Conservation (phyloP, 768 basidiomycete genomes). For the Lactarius indigo region DNA sequence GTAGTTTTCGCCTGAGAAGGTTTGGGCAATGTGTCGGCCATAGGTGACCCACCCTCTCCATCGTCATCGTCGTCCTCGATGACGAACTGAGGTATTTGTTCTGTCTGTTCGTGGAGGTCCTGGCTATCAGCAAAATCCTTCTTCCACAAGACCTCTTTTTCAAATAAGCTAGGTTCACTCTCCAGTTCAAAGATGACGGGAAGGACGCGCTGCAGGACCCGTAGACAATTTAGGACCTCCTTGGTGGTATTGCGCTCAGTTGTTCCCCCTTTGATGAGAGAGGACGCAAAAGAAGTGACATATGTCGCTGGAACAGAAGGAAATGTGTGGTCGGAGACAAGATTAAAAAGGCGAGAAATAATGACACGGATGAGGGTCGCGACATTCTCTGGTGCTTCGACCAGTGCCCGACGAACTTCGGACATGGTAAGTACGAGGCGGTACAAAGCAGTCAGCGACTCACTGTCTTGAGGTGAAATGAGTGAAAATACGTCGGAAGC, state of each 20-base stretch:
- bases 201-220: slow-evolving; percentile 82
- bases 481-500: slow-evolving; percentile 89
- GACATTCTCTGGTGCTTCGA: slow-evolving; percentile 83
- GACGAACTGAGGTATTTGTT: slow-evolving; percentile 64
- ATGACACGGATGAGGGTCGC: slow-evolving; percentile 75
- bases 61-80: slow-evolving; percentile 82
- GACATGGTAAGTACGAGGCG: slow-evolving; percentile 13
- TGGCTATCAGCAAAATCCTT: slow-evolving; percentile 44
- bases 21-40: slow-evolving; percentile 23
- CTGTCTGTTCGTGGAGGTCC: slow-evolving; percentile 27
- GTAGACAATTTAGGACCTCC: slow-evolving; percentile 88
- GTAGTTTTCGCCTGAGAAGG: slow-evolving; percentile 37
- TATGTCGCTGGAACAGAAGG: slow-evolving; percentile 55
- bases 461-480: slow-evolving; percentile 12
- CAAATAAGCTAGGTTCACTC: slow-evolving; percentile 68
- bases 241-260: slow-evolving; percentile 68
- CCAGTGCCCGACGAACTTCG: slow-evolving; percentile 76
- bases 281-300: slow-evolving; percentile 63
- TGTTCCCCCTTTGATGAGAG: slow-evolving; percentile 59
- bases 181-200: slow-evolving; percentile 86
- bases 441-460: not conserved
- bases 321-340: slow-evolving; percentile 78
- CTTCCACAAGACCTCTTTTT: slow-evolving; percentile 75
- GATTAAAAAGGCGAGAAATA: slow-evolving; percentile 64
- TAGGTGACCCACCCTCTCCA: slow-evolving; percentile 27